phyloP scores from a whole-genome alignment of 768 basidiomycete species.

The Boletus speciosus region DNA sequence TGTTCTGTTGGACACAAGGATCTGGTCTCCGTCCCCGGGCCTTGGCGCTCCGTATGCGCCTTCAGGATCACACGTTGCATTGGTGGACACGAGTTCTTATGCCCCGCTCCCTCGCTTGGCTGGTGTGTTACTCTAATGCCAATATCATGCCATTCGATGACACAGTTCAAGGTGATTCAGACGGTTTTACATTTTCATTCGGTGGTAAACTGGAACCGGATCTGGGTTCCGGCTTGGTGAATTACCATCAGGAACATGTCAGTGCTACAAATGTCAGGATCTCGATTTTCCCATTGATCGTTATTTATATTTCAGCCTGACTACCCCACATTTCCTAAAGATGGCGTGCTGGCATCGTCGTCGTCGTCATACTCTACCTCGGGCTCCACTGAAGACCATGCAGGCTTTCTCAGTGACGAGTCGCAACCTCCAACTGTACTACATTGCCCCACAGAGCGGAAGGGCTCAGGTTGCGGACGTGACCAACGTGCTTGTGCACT shows the following conservation, averaged over 20 bases:
- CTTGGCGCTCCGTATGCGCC: background rate
- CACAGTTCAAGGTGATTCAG: background rate
- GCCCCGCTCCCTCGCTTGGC: background rate
- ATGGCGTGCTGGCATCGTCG: background rate
- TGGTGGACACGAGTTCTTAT: background rate
- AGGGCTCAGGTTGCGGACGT: background rate
- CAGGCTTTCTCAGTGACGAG: background rate
- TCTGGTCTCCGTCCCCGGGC: background rate
- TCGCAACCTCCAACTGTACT: background rate
- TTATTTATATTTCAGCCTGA: background rate
- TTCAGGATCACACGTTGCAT: background rate
- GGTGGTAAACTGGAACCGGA: background rate
- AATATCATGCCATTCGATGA: background rate
- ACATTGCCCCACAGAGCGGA: background rate
- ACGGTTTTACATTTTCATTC: background rate
- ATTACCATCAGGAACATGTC: background rate
- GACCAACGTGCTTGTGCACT: background rate
- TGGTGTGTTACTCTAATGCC: background rate
- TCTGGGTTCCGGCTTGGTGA: background rate
- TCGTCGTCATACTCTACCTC: too few species aligned
- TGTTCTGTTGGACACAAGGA: background rate
- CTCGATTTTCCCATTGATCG: background rate
- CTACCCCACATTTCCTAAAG: background rate
- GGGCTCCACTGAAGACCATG: too few species aligned
- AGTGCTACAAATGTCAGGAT: background rate